These are phyloP conservation scores for Pistacia integerrima DNA, from an alignment of 345 rosid species.

Conservation along the genomic window DNA sequence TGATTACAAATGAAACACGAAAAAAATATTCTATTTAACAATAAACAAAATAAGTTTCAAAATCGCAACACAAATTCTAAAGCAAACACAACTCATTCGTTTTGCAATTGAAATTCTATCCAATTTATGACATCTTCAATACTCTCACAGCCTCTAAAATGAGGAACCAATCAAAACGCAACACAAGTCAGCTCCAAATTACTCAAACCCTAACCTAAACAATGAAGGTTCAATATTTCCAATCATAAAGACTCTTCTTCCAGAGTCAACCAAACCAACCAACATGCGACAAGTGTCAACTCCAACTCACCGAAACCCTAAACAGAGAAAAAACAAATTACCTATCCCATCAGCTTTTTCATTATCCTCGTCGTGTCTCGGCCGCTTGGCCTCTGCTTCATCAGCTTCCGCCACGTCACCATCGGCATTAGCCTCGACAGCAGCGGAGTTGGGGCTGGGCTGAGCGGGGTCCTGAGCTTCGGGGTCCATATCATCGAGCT, in stretches of 20 bases:
- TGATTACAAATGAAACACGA: not conserved
- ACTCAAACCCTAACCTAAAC: not conserved
- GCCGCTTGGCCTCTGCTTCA: conserved; percentile 43
- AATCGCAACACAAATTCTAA: not conserved
- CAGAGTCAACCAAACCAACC: no score
- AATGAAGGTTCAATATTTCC: not conserved
- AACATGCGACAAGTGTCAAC: no score
- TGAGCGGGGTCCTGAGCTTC: conserved; percentile 27
- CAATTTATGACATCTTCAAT: no score
- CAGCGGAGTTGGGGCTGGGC: conserved; percentile 7
- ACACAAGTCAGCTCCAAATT: not conserved
- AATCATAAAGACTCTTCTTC: not conserved
- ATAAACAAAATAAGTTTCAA: not conserved
- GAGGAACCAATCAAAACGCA: not conserved
- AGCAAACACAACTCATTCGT: not conserved
- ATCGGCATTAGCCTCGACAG: conserved; percentile 13
- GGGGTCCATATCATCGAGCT: conserved; percentile 58
- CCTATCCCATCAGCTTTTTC: conserved; percentile 48
- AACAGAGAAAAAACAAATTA: conserved; percentile 8
- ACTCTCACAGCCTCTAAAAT: not conserved
- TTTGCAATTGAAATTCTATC: no score
- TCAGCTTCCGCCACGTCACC: conserved; percentile 29
- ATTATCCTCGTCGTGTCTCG: conserved; percentile 44
- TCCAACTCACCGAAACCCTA: no score
- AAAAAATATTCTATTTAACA: not conserved